phyloP scores from a whole-genome alignment of 352 stramenopile genomes.

The Plasmopara halstedii region DNA sequence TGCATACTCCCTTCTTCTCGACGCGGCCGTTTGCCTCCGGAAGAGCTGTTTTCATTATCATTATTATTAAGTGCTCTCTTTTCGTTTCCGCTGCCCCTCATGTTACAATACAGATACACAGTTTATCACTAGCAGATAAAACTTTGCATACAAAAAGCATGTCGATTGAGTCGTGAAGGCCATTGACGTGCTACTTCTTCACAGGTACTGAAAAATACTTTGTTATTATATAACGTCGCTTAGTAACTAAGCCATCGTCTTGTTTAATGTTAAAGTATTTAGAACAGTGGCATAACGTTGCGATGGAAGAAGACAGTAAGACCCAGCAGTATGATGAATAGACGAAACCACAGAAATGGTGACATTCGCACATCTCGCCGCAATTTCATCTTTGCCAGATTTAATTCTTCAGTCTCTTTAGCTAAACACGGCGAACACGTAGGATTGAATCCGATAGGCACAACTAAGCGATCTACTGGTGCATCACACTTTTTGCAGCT shows the following conservation, averaged over 20 bases:
- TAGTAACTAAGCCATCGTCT: no score
- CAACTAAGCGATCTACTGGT: constrained; percentile 29
- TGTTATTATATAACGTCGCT: no score
- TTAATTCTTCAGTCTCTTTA: constrained; percentile 22
- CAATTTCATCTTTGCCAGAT: constrained; percentile 20
- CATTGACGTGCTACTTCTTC: no score
- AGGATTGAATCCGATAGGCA: constrained; percentile 23
- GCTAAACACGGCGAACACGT: constrained; percentile 39
- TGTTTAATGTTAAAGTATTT: constrained; percentile 4
- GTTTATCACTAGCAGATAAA: constrained; percentile 1
- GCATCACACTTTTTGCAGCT: constrained; percentile 77
- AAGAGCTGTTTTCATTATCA: neutral
- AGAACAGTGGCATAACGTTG: constrained; percentile 56
- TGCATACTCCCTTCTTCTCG: constrained; percentile 3
- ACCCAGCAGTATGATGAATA: constrained; percentile 46
- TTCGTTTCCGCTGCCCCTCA: constrained; percentile 19
- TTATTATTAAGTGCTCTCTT: neutral
- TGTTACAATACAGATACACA: neutral
- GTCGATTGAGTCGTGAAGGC: no score
- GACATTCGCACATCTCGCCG: constrained; percentile 46
- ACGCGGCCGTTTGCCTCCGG: constrained; percentile 11
- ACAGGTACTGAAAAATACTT: no score
- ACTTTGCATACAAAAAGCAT: constrained; percentile 11
- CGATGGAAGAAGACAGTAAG: constrained; percentile 61
- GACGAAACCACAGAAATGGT: constrained; percentile 67